These are phyloP conservation scores for Pseudomassariella vexata DNA, from an alignment of 2,329 filamentous ascomycete species.

Conservation along the genomic window DNA sequence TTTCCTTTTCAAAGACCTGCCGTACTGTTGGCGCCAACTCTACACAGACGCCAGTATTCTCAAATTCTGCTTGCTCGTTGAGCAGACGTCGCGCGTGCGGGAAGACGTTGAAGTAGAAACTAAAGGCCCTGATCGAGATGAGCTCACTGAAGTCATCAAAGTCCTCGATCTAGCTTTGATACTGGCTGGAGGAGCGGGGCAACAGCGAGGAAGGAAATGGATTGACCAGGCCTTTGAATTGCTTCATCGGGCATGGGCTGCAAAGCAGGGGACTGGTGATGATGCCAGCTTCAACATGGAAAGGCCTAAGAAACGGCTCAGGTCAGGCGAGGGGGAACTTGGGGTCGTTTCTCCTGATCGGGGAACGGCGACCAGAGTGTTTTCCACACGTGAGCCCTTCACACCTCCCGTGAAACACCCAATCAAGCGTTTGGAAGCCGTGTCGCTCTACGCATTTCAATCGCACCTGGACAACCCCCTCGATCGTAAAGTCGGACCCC, in stretches of 20 bases:
- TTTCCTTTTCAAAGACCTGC: slow-evolving; percentile 62
- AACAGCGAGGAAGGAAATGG: slow-evolving; percentile 40
- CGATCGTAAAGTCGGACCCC: slow-evolving; percentile 31
- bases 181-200: slow-evolving; percentile 59
- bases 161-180: slow-evolving; percentile 73
- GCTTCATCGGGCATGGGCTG: slow-evolving; percentile 19
- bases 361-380: slow-evolving; percentile 8
- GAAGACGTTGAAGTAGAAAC: too few species aligned
- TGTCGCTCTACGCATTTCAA: slow-evolving; percentile 56
- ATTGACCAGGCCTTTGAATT: slow-evolving; percentile 45
- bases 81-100: slow-evolving; percentile 10
- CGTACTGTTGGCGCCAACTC: slow-evolving; percentile 61
- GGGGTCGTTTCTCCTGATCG: too few species aligned
- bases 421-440: slow-evolving; percentile 34
- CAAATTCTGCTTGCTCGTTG: slow-evolving; percentile 40
- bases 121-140: too few species aligned
- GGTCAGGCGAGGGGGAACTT: too few species aligned
- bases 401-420: slow-evolving; percentile 34
- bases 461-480: slow-evolving; percentile 45
- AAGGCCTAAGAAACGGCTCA: slow-evolving; percentile 5
- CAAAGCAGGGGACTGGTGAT: not conserved
- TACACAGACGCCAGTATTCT: slow-evolving; percentile 68
- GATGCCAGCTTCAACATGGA: not conserved
- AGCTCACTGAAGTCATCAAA: slow-evolving; percentile 55
- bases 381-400: slow-evolving; percentile 32